Conservation (phyloP, 2,329 filamentous ascomycete species). For the Pseudogymnoascus sp. region DNA sequence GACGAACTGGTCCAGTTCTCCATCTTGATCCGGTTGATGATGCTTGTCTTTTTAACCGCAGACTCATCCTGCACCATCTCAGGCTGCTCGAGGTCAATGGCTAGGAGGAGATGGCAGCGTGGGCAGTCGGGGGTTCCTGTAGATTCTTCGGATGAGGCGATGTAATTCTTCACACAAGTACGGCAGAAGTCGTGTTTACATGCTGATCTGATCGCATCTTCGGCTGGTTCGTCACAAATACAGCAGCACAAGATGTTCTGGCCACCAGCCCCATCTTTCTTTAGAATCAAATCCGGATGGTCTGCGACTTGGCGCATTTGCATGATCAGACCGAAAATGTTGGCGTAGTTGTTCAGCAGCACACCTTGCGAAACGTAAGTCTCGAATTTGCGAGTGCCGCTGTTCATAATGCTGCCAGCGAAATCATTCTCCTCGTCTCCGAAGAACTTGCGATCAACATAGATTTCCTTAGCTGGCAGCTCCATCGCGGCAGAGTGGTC, state of each 20-base stretch:
- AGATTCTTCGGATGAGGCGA: constrained; percentile 66
- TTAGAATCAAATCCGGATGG: constrained; percentile 87
- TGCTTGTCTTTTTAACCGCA: constrained; percentile 86
- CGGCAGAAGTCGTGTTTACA: constrained; percentile 94
- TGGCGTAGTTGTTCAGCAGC: constrained; percentile 94
- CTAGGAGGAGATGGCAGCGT: constrained; percentile 80
- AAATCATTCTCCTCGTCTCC: constrained; percentile 95
- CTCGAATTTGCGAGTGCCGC: constrained; percentile 80
- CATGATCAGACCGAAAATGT: constrained; percentile 98
- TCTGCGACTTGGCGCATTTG: constrained; percentile 98
- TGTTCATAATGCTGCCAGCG: constrained; percentile 91
- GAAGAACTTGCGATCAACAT: constrained; percentile 92
- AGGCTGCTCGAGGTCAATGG: constrained; percentile 90
- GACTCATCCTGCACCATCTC: constrained; percentile 89
- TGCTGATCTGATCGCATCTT: constrained; percentile 85
- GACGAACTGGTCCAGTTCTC: constrained; percentile 97
- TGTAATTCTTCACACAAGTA: constrained; percentile 70
- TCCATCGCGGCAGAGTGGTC: constrained; percentile 95
- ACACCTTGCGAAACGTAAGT: constrained; percentile 94
- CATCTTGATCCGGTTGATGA: constrained; percentile 98
- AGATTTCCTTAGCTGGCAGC: constrained; percentile 87
- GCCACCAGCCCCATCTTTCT: constrained; percentile 77
- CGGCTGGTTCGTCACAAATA: constrained; percentile 93
- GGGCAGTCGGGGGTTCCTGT: constrained; percentile 67
- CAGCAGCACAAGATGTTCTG: constrained; percentile 88